Evolutionary conservation across 345 rosid genomes (phyloP).

Genomic region (Corchorus olitorius): DNA sequence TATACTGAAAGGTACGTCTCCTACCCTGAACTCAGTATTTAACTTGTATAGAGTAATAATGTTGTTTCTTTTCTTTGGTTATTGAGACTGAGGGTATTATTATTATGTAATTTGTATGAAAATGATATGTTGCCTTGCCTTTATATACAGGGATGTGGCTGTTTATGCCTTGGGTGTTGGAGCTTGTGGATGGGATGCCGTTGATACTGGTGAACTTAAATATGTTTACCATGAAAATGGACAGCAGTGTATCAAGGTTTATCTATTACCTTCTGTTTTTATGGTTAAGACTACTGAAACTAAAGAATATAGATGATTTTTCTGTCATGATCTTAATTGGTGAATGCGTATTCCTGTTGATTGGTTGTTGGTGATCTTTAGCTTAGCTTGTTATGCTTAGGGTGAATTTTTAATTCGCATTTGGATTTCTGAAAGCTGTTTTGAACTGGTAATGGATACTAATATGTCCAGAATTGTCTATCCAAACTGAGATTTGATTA

Average conservation of each 20-base stretch:
- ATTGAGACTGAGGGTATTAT: too few relatives aligned
- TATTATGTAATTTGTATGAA: background rate
- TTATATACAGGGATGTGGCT: slow-evolving; percentile 61
- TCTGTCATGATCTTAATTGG: background rate
- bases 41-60: too few relatives aligned
- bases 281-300: background rate
- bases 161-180: slow-evolving; percentile 88
- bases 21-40: too few relatives aligned
- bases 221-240: slow-evolving; percentile 76
- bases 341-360: background rate
- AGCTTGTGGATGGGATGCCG: slow-evolving; percentile 70
- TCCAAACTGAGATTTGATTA: background rate
- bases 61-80: too few relatives aligned
- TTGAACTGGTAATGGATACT: background rate
- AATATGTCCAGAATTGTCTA: background rate
- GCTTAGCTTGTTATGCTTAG: background rate
- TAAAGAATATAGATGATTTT: background rate
- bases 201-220: slow-evolving; percentile 74
- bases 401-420: slow-evolving; percentile 1
- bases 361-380: background rate
- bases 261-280: background rate
- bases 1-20: slow-evolving; percentile 62
- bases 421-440: background rate
- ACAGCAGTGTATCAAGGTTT: slow-evolving; percentile 66
- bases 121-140: background rate